phyloP scores from a whole-genome alignment of 805 yeast genomes.

The Metschnikowia aberdeeniae region DNA sequence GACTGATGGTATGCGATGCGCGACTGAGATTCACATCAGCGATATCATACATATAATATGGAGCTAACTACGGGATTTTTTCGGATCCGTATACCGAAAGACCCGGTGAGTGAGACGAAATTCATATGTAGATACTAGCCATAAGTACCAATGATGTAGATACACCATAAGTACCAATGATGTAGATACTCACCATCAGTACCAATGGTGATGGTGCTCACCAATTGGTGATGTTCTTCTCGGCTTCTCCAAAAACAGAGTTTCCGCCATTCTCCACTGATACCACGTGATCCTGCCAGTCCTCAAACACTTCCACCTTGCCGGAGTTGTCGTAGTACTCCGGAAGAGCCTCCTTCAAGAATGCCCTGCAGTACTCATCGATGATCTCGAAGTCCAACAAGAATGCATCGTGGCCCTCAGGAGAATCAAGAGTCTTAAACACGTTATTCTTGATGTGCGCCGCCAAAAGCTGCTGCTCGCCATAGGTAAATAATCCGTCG shows the following conservation, averaged over 20 bases:
- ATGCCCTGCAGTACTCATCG: slow-evolving; percentile 63
- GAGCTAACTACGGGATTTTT: no score
- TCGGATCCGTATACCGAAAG: no score
- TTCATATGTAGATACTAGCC: no score
- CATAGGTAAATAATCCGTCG: slow-evolving; percentile 87
- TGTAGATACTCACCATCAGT: no score
- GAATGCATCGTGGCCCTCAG: slow-evolving; percentile 98
- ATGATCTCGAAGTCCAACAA: slow-evolving; percentile 82
- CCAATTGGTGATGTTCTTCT: slow-evolving; percentile 87
- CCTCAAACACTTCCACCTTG: slow-evolving; percentile 40
- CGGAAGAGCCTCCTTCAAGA: slow-evolving; percentile 54
- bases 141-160: no score
- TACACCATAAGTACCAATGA: background rate
- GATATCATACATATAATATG: no score
- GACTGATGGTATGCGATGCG: background rate
- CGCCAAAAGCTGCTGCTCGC: slow-evolving; percentile 86
- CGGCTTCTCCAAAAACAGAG: slow-evolving; percentile 90
- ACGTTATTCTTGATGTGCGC: slow-evolving; percentile 64
- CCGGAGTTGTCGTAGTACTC: slow-evolving; percentile 47
- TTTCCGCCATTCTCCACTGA: slow-evolving; percentile 45
- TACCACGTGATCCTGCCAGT: slow-evolving; percentile 39
- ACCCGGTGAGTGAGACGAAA: no score
- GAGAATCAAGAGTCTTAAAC: slow-evolving; percentile 74
- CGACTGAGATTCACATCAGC: background rate
- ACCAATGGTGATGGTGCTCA: slow-evolving; percentile 21